These are phyloP conservation scores for Rhytidhysteron rufulum DNA, from an alignment of 2,329 filamentous ascomycete genomes.

Conservation along the genomic window DNA sequence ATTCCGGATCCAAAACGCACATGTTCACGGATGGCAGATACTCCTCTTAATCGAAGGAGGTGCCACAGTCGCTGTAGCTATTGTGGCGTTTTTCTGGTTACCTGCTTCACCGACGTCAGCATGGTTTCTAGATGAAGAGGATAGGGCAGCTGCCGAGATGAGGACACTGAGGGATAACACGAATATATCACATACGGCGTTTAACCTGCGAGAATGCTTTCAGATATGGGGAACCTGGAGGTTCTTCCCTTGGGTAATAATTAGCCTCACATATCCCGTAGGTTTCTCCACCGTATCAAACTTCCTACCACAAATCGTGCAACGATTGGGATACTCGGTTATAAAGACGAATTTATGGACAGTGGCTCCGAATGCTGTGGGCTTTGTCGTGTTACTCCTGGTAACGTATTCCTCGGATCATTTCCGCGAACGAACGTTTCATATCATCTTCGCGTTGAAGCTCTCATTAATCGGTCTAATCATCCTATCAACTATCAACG, in stretches of 20 bases:
- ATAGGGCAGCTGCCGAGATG: slow-evolving; percentile 39
- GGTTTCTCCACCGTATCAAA: slow-evolving; percentile 45
- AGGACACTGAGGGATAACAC: slow-evolving; percentile 47
- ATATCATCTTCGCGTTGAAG: slow-evolving; percentile 40
- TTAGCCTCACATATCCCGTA: slow-evolving; percentile 47
- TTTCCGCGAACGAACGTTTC: slow-evolving; percentile 44
- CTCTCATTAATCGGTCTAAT: slow-evolving; percentile 44
- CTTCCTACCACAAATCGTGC: slow-evolving; percentile 48
- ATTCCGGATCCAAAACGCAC: slow-evolving; percentile 46
- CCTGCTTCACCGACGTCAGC: slow-evolving; percentile 30
- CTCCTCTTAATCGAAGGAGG: slow-evolving; percentile 40
- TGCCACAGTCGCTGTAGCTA: slow-evolving; percentile 30
- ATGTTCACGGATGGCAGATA: slow-evolving; percentile 47
- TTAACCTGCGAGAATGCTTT: slow-evolving; percentile 42
- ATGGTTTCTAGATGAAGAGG: slow-evolving; percentile 36
- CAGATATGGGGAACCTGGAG: slow-evolving; percentile 41
- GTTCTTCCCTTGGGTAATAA: slow-evolving; percentile 44
- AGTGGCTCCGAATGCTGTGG: slow-evolving; percentile 47
- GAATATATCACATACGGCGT: slow-evolving; percentile 31
- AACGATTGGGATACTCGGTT: slow-evolving; percentile 41
- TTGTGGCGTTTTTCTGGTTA: slow-evolving; percentile 31
- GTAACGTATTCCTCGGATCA: slow-evolving; percentile 45
- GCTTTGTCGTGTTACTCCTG: slow-evolving; percentile 43
- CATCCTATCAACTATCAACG: slow-evolving; percentile 43
- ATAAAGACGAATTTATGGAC: slow-evolving; percentile 49